A percentile compares a stretch with the other conserved stretches of the same genome.
phyloP scores from a whole-genome alignment of 2,329 filamentous ascomycete species.

The Xylariaceae sp. region DNA sequence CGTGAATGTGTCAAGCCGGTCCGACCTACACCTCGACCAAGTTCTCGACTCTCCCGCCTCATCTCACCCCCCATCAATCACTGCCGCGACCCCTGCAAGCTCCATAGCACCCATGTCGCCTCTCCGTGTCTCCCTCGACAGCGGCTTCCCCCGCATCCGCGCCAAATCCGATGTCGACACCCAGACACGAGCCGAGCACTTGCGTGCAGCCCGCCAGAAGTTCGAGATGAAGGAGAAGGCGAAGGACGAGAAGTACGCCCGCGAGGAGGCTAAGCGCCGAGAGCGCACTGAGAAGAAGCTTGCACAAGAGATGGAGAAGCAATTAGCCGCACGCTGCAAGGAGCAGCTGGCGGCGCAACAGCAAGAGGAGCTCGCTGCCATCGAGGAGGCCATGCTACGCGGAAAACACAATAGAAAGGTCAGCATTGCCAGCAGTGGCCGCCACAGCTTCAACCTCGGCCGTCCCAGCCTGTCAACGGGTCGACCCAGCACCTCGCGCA shows the following conservation, averaged over 20 bases:
- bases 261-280: conserved; percentile 53
- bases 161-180: conserved; percentile 58
- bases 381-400: conserved; percentile 29
- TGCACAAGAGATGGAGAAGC: conserved; percentile 48
- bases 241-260: conserved; percentile 61
- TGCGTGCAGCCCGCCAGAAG: conserved; percentile 58
- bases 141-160: conserved; percentile 53
- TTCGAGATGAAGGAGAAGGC: conserved; percentile 59
- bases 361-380: conserved; percentile 35
- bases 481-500: conserved; percentile 26
- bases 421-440: conserved; percentile 29
- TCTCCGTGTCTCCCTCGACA: conserved; percentile 56
- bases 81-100: conserved; percentile 32
- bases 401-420: conserved; percentile 30
- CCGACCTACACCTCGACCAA: conserved; percentile 44
- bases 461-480: conserved; percentile 25
- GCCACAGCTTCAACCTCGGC: conserved; percentile 25
- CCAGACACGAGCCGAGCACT: conserved; percentile 50
- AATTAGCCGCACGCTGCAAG: conserved; percentile 42
- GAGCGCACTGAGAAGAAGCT: conserved; percentile 58
- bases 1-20: conserved; percentile 43
- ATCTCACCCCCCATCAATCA: conserved; percentile 21
- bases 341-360: conserved; percentile 40
- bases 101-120: conserved; percentile 44
- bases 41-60: conserved; percentile 36